A percentile compares a stretch with the other conserved stretches of the same genome.
These are phyloP conservation scores for Cladosporium sp. DNA, from an alignment of 2,329 filamentous ascomycete genomes.

Conservation along the genomic window DNA sequence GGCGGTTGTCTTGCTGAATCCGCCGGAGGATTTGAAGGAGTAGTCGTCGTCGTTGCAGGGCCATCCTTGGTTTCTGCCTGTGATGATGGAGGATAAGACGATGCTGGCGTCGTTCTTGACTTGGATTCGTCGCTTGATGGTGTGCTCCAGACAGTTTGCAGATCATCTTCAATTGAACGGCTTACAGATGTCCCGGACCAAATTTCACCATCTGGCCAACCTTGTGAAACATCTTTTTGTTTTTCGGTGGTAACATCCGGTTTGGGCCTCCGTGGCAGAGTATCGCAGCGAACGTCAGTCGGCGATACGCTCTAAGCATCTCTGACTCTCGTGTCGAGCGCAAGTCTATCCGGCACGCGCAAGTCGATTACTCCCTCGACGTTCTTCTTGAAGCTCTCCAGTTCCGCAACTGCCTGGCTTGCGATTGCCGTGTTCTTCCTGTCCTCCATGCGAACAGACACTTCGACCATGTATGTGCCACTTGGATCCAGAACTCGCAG, in stretches of 20 bases:
- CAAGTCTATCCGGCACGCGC: slow-evolving; percentile 53
- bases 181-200: too few relatives aligned
- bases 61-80: too few relatives aligned
- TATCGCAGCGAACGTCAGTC: neutral
- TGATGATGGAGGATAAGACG: too few relatives aligned
- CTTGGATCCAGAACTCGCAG: slow-evolving; percentile 51
- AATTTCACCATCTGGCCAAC: too few relatives aligned
- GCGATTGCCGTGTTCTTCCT: slow-evolving; percentile 50
- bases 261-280: too few relatives aligned
- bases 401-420: slow-evolving; percentile 50
- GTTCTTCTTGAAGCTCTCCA: slow-evolving; percentile 48
- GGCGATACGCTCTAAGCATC: neutral
- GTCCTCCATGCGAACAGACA: slow-evolving; percentile 53
- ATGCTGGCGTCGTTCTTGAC: too few relatives aligned
- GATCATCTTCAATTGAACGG: too few relatives aligned
- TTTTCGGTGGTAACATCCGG: too few relatives aligned
- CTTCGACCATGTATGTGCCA: slow-evolving; percentile 55
- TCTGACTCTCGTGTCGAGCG: slow-evolving; percentile 55
- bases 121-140: too few relatives aligned
- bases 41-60: too few relatives aligned
- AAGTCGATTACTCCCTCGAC: slow-evolving; percentile 55
- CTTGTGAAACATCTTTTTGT: too few relatives aligned
- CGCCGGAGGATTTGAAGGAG: slow-evolving; percentile 3
- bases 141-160: too few relatives aligned
- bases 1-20: slow-evolving; percentile 1